Evolutionary conservation across 805 yeast genomes (phyloP).

Genomic region (Metschnikowia lunata): DNA sequence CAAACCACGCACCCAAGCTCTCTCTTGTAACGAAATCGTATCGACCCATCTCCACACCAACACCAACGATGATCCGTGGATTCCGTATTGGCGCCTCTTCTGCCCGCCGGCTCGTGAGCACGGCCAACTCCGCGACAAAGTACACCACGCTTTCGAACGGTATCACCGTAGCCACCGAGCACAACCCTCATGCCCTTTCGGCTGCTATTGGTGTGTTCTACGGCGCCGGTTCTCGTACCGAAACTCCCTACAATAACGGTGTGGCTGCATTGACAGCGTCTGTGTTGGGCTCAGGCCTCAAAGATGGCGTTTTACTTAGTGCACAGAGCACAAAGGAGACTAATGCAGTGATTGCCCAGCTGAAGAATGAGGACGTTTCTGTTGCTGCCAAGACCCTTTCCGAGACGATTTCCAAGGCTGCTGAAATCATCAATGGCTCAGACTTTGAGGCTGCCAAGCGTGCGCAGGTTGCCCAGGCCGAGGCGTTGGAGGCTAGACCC

Average conservation of each 20-base stretch:
- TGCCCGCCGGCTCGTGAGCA: constrained; percentile 55
- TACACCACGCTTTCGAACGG: constrained; percentile 74
- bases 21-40: neutral
- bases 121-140: constrained; percentile 55
- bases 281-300: constrained; percentile 40
- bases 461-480: constrained; percentile 44
- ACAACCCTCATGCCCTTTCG: constrained; percentile 50
- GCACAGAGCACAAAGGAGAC: constrained; percentile 58
- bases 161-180: constrained; percentile 65
- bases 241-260: constrained; percentile 80
- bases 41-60: constrained; percentile 4
- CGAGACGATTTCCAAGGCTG: constrained; percentile 36
- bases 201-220: constrained; percentile 66
- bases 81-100: constrained; percentile 30
- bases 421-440: constrained; percentile 38
- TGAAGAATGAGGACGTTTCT: constrained; percentile 45
- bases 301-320: constrained; percentile 54
- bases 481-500: constrained; percentile 52
- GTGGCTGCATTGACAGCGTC: constrained; percentile 61
- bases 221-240: constrained; percentile 78
- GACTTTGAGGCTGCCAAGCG: constrained; percentile 46
- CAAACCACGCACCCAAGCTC: constrained; percentile 11
- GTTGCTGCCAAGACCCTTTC: constrained; percentile 53
- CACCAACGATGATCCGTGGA: constrained; percentile 39
- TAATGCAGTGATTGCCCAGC: constrained; percentile 57